Evolutionary conservation across 2,329 filamentous ascomycete genomes (phyloP), one percentile per base, ranked within the genome.

Genomic region (Allantophomopsis lycopodina): DNA sequence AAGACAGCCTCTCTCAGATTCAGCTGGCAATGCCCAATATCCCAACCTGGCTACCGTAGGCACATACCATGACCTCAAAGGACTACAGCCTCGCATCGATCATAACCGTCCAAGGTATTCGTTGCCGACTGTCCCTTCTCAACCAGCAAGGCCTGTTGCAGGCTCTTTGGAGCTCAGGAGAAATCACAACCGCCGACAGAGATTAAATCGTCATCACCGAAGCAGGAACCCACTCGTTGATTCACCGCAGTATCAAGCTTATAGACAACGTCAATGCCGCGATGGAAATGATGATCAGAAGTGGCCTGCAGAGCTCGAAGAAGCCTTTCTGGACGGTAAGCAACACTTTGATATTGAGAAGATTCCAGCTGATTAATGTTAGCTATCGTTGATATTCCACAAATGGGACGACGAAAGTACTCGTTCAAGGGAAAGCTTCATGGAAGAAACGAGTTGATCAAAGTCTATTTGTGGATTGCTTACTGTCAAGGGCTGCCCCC

Each of bases 401-500:
- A 71, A 47, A 78, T 82, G 68, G 75, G 75, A 23, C 66, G 76
- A 38, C 69, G 73, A 50, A 82, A 82, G 60, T 78, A 76, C 52
- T 75, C 70, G 42, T 76, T 77, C 60, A 68, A 70, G 45, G 69
- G 72, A 30, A 72, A 76, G 53, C 70, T 73, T 32, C 73, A 77
- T 48, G 77, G 78, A 4, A 72, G 78, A 37, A 83, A 83, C 58
- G 79, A 80, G 69, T 65, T 83, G 41, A 80, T 83, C 50, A 72
- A 69, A 50, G 74, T 79, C 56, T 82, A 81, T 56, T 67, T 82
- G 35, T 80, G 68, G 68, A 66, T 71, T 43, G 63, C 66, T 8
- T 55, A 57, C 30, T 20, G 44, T 3, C 44, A 52, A 32, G 48
- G 44, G 31, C 59, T 72, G 42, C 61, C 64, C 21, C 60, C 65